Evolutionary conservation across 208 protist species (phyloP), one percentile per base, ranked within the genome.

Genomic region (Trypanosoma caninum): DNA sequence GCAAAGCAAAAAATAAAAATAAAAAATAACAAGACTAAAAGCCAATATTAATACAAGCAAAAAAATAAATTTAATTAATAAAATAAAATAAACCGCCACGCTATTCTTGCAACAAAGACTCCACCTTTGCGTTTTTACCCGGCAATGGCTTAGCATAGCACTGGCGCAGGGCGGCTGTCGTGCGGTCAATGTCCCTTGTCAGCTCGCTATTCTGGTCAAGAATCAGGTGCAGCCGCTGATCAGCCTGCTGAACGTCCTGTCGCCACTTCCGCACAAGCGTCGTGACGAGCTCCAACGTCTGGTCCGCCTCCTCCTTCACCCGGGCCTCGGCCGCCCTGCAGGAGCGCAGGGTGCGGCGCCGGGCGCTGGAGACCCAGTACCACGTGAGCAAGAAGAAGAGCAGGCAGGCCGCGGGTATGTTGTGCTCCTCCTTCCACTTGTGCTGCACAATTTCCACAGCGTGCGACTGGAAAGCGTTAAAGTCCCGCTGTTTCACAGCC

Each of bases 181-280:
- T 77, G 42, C 80, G 85, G 59, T 92, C 85, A 61, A 92, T 89
- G 51, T 88, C 82, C 27, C 69, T 74, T 41, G 85, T 89, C 41
- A 92, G 62, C 34, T 78, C 73, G 54, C 85, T 84, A 76, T 92
- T 92, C 59, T 92, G 89, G 61, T 87, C 82, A 28, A 92, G 76
- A 56, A 92, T 89, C 40, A 66, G 59, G 53, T 92, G 70, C 82
- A 92, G 84, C 59, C 82, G 78, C 53, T 56, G 63, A 62, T 88
- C 78, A 1, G 85, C 67, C 34, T 69, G 68, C 28, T 72, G 61
- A 63, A 92, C 74, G 20, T 92, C 77, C 3, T 50, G 58, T 28
- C 67, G 65, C 81, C 82, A 92, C 69, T 81, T 75, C 59, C 80
- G 59, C 27, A 79, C 76, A 42, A 86, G 71, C 54, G 31, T 64